Base-by-base conservation (phyloP, 805 yeast species). In the Barnettozyma vustinii region DNA sequence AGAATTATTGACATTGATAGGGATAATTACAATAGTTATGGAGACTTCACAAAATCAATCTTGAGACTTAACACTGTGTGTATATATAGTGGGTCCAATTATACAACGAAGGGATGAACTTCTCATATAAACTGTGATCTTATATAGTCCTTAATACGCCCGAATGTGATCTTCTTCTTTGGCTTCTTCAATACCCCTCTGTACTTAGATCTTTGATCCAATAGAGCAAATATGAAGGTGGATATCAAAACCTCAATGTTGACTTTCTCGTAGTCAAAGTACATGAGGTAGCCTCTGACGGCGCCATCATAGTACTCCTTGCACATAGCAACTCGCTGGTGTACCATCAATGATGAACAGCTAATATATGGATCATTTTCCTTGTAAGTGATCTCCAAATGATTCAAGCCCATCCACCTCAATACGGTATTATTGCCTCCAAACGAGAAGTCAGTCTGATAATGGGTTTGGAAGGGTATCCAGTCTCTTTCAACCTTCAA, bases 161-260 rank as follows among this genome's bases (percentile, higher is more conserved):
- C n/a, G 5, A 45, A 21, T 5, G 44, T 30, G 15, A 41, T 10
- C 37, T 20, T 20, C 21, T 12, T 30, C 30, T 20, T 12, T 25
- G 52, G 52, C 19, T 44, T 27, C 12, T 49, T 44, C 25, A 46
- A 45, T 10, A 42, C 42, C 8, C 56, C 51, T 40, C 47, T 46
- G 12, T n/a, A 27, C 9, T 25, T 27, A 8, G 50, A 50, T 27
- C 32, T 46, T 32, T 51, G 54, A 7, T 21, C 23, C 26, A 53
- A 26, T 13, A 59, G 40, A 9, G 52, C 39, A 44, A 57, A 44
- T 32, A 56, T 30, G 35, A 58, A 57, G 1, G 63, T 56, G 3
- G 63, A 50, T 3, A 61, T 37, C 45, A 61, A 27, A 1, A 59
- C 50, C 40, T 61, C 63, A 33, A 58, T 21, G 41, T 60, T 61